These are phyloP conservation scores for Fonsecaea nubica DNA, from an alignment of 2,329 filamentous ascomycete species.

Conservation along the genomic window DNA sequence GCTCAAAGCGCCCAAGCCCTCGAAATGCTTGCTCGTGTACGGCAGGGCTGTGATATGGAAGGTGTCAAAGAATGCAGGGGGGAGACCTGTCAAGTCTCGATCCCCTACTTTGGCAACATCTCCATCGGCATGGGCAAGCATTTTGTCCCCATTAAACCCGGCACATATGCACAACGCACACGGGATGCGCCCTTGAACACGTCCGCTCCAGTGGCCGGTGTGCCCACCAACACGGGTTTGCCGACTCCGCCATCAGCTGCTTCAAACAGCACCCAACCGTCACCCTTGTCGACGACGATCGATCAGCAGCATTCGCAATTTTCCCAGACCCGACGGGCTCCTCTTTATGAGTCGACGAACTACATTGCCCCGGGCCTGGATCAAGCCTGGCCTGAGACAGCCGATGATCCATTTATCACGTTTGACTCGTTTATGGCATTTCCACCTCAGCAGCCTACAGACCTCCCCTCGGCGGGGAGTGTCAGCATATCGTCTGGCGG, in stretches of 20 bases:
- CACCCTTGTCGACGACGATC: constrained; percentile 34
- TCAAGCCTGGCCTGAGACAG: constrained; percentile 29
- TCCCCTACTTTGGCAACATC: constrained; percentile 57
- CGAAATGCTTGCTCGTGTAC: constrained; percentile 46
- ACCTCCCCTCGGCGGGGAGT: constrained; percentile 31
- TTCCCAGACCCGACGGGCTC: constrained; percentile 9
- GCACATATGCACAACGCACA: constrained; percentile 32
- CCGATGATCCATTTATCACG: constrained; percentile 40
- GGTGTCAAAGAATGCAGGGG: constrained; percentile 26
- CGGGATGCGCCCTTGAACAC: constrained; percentile 7
- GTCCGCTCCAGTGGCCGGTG: constrained; percentile 11
- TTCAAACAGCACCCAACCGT: constrained; percentile 34
- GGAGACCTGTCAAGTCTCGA: constrained; percentile 49
- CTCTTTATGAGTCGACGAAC: constrained; percentile 29
- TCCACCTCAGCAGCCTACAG: constrained; percentile 29
- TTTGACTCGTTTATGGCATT: constrained; percentile 42
- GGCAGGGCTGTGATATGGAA: constrained; percentile 37
- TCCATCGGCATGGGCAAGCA: constrained; percentile 47
- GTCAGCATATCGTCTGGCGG: constrained; percentile 20
- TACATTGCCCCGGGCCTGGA: constrained; percentile 33
- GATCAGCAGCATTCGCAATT: constrained; percentile 23
- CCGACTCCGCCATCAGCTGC: constrained; percentile 39
- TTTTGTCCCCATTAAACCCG: constrained; percentile 39
- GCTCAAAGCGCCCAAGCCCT: constrained; percentile 52
- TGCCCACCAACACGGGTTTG: constrained; percentile 28